phyloP scores from a whole-genome alignment of 805 yeast species.

The Wickerhamomyces queroliae region DNA sequence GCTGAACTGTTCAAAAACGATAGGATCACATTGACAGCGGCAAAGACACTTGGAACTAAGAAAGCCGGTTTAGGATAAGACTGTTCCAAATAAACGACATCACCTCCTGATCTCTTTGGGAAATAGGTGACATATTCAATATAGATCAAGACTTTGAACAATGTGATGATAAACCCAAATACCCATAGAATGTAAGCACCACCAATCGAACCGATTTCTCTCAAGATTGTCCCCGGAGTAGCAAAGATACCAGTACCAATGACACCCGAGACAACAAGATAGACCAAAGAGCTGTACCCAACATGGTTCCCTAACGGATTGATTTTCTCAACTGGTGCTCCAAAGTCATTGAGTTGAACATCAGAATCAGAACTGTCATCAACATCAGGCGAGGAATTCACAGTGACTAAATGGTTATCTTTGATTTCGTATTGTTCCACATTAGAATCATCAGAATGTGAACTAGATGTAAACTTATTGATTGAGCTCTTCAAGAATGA shows the following conservation, averaged over 20 bases:
- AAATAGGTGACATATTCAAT: slow-evolving; percentile 37
- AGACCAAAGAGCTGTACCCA: slow-evolving; percentile 47
- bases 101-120: slow-evolving; percentile 30
- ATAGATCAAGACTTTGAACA: slow-evolving; percentile 31
- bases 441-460: background rate
- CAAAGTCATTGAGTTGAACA: slow-evolving; percentile 17
- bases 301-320: slow-evolving; percentile 35
- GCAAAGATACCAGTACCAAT: slow-evolving; percentile 56
- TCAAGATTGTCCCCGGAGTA: slow-evolving; percentile 42
- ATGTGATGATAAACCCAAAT: slow-evolving; percentile 32
- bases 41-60: slow-evolving; percentile 31
- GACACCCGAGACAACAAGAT: slow-evolving; percentile 45
- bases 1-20: slow-evolving; percentile 32
- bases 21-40: slow-evolving; percentile 32
- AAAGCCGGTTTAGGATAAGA: slow-evolving; percentile 30
- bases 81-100: slow-evolving; percentile 34
- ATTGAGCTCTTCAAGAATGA: too few relatives aligned
- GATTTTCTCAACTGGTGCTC: slow-evolving; percentile 36
- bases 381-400: background rate
- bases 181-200: slow-evolving; percentile 39
- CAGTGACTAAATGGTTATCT: background rate
- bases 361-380: slow-evolving; percentile 1
- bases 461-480: background rate
- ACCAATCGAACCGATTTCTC: slow-evolving; percentile 38
- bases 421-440: background rate